phyloP scores from a whole-genome alignment of 2,329 filamentous ascomycete genomes.

The Talaromyces sp. region DNA sequence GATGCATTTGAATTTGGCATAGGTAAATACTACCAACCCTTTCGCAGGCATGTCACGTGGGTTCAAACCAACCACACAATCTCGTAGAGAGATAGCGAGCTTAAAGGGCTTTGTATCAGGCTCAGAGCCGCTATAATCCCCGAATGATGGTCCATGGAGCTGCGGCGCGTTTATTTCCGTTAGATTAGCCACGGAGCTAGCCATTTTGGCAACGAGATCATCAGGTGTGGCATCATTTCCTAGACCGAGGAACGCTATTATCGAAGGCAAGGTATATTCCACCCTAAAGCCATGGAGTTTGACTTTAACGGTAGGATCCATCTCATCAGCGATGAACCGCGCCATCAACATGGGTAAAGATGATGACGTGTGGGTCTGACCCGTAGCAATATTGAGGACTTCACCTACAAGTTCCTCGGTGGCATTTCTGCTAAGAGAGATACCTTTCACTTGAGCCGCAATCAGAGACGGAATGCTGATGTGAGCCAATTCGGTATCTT shows the following conservation, averaged over 20 bases:
- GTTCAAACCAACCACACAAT: slow-evolving; percentile 82
- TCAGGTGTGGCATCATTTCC: slow-evolving; percentile 66
- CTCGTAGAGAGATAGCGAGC: slow-evolving; percentile 64
- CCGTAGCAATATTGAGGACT: slow-evolving; percentile 44
- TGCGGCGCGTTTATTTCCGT: slow-evolving; percentile 54
- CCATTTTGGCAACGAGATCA: slow-evolving; percentile 72
- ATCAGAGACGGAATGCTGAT: slow-evolving; percentile 81
- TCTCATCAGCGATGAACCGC: slow-evolving; percentile 87
- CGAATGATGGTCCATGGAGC: slow-evolving; percentile 20
- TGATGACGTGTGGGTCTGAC: slow-evolving; percentile 21
- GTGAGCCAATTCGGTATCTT: slow-evolving; percentile 70
- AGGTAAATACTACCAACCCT: slow-evolving; percentile 72
- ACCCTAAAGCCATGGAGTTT: slow-evolving; percentile 79
- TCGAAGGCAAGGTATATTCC: slow-evolving; percentile 84
- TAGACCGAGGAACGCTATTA: slow-evolving; percentile 76
- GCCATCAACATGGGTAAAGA: slow-evolving; percentile 71
- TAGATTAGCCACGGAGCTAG: slow-evolving; percentile 75
- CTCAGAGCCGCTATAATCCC: slow-evolving; percentile 24
- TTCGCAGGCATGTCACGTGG: slow-evolving; percentile 74
- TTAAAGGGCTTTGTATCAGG: slow-evolving; percentile 52
- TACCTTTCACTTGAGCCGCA: slow-evolving; percentile 68
- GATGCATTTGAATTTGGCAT: slow-evolving; percentile 68
- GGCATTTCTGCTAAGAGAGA: slow-evolving; percentile 64
- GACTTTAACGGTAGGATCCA: slow-evolving; percentile 85
- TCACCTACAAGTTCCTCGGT: slow-evolving; percentile 70